Base-by-base conservation (phyloP, 2,329 filamentous ascomycete species). In the Rutstroemia sp. region DNA sequence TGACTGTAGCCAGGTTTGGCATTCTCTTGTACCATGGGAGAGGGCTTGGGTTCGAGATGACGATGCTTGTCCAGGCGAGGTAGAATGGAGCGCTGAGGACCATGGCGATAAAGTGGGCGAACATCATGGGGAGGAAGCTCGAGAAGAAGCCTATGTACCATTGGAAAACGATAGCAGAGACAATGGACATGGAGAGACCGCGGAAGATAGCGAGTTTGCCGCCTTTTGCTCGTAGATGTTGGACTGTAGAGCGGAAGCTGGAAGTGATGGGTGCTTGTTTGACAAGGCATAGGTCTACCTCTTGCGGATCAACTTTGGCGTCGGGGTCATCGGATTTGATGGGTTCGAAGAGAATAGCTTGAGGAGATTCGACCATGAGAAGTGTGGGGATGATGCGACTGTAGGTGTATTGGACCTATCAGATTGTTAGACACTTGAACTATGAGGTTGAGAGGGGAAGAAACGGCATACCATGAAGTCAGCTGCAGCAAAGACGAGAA, bases 31-130 rank as follows among this genome's bases (percentile, higher is more conserved):
- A 88, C 76, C 86, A 90, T 63, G 73, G 74, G 69, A 81, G 79
- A 48, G 76, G 68, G 56, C 80, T 85, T 5, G 84, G 82, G 53
- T 82, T 77, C 2, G 89, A 85, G 68, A 96, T 91, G 69, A 95
- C 82, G 65, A 88, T 85, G 71, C 96, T 90, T 3, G 91, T 88
- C 90, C 91, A 96, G 53, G 83, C 80, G 63, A 92, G 81, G 69
- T 83, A 80, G 58, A 92, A 71, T 66, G 87, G 87, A 39, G 86
- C 80, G 34, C 88, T 75, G 19, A 80, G 70, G 21, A 92, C 70
- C 51, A 80, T 77, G 25, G 82, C 76, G 44, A 87, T 57, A 50
- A 86, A 76, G 53, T 77, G 77, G 54, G 76, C 75, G 54, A 88
- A 40, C 25, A 69, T 73, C 61, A 61, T 73, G 67, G 50, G 67